Evolutionary conservation across 2,329 filamentous ascomycete species (phyloP), one percentile per base, ranked within the genome.

Genomic region (Nakataea oryzae): DNA sequence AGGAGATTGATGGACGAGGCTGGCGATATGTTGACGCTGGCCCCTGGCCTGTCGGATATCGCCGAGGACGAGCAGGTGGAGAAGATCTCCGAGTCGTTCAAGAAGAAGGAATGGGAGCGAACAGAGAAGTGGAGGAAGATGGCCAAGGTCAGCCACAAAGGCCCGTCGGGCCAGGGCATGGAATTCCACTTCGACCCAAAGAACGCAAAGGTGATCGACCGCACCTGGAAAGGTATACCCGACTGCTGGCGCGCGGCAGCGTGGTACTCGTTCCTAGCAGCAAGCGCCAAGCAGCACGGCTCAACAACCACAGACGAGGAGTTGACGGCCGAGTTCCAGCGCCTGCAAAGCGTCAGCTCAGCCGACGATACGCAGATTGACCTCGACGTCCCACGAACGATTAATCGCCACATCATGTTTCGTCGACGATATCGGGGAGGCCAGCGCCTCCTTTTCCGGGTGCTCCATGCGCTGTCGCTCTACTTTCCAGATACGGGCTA

Each of bases 321-420:
- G 64, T 21, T 60, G 12, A 80, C 84, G 65, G 79, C 82, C 55
- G 79, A 83, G 32, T 96, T 91, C 71, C 83, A 90, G 71, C 82
- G 85, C 56, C 82, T 96, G 30, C 88, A 96, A 70, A 79, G 86
- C 21, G 78, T 86, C 63, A 85, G 85, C 62, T 96, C 90, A 3
- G 87, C 91, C 0, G 95, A 99, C 71, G 95, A 99, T 73, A 87
- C 93, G 27, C 95, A 99, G 75, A 99, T 99, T 69, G 95, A 99
- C 73, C 85, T 97, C 56, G 95, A 99, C 73, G 95, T 99, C 24
- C 95, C 95, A 0, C 84, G 95, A 61, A 97, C 95, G 5, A 96
- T 99, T 73, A 96, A 86, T 73, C 86, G 90, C 65, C 95, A 99
- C 75, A 93, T 99, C 73, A 97, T 99, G 93, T 99, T 99, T 72